phyloP scores from a whole-genome alignment of 1,284 basidiomycete genomes.

The Kalmanozyma brasiliensis region DNA sequence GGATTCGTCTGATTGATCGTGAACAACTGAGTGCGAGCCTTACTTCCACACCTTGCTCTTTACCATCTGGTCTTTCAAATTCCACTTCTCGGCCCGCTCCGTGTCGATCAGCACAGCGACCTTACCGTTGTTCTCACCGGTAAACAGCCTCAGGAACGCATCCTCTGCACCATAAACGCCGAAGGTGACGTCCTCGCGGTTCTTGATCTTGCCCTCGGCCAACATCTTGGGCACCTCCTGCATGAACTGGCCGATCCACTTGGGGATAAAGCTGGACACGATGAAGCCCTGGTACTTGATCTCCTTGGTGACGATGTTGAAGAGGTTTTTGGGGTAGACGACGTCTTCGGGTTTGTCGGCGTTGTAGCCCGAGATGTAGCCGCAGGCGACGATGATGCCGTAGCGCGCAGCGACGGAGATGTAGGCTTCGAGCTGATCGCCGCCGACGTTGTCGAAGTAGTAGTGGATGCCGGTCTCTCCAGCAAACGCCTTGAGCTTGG shows the following conservation, averaged over 20 bases:
- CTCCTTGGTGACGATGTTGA: constrained; percentile 48
- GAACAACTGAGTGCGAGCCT: background rate
- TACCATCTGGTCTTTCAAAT: constrained; percentile 31
- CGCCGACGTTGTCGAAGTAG: constrained; percentile 59
- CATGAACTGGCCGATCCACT: constrained; percentile 37
- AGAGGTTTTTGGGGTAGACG: constrained; percentile 48
- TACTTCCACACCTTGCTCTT: constrained; percentile 41
- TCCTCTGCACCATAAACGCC: constrained; percentile 46
- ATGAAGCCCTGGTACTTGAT: constrained; percentile 50
- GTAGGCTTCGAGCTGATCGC: constrained; percentile 52
- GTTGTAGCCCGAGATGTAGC: constrained; percentile 53
- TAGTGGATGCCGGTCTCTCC: constrained; percentile 49
- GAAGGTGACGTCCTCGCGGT: constrained; percentile 46
- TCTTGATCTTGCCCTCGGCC: constrained; percentile 46
- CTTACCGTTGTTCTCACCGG: constrained; percentile 48
- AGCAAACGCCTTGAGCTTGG: constrained; percentile 45
- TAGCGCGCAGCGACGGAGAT: constrained; percentile 42
- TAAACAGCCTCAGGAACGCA: constrained; percentile 46
- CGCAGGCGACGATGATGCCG: constrained; percentile 51
- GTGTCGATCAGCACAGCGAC: constrained; percentile 46
- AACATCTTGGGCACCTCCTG: constrained; percentile 42
- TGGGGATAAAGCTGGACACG: constrained; percentile 37
- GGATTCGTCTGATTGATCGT: background rate
- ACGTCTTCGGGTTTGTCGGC: constrained; percentile 48
- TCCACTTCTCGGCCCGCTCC: constrained; percentile 47